Percentiles rank a stretch among this genome's conserved stretches.
These are phyloP conservation scores for Leccinellum rugosiceps DNA, from an alignment of 768 basidiomycete species.

Conservation along the genomic window DNA sequence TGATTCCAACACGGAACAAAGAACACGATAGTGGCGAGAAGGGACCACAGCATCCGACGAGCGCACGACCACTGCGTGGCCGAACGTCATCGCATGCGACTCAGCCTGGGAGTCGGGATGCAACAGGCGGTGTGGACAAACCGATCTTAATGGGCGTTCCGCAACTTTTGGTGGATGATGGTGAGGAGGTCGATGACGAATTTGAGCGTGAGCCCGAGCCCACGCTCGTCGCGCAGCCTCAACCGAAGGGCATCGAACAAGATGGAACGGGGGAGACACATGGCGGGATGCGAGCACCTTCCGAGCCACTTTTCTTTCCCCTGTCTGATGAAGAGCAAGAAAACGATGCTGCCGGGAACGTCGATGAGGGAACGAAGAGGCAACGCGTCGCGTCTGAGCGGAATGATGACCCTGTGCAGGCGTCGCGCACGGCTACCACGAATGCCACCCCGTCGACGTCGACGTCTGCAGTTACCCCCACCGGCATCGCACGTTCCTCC, in stretches of 20 bases:
- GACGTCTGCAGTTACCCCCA: neutral
- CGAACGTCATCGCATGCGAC: neutral
- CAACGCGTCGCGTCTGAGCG: neutral
- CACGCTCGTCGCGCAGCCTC: conserved; percentile 14
- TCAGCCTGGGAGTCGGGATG: neutral
- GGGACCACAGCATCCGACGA: conserved; percentile 1
- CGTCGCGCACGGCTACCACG: neutral
- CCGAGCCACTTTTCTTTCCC: conserved; percentile 28
- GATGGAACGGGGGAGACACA: neutral
- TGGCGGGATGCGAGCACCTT: neutral
- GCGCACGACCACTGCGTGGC: neutral
- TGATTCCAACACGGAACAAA: neutral
- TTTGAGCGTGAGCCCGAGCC: conserved; percentile 13
- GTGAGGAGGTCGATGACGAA: neutral
- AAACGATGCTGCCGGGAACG: neutral
- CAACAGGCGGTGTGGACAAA: neutral
- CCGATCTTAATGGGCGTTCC: conserved; percentile 10
- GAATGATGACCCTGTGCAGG: neutral
- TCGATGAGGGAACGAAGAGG: conserved; percentile 1
- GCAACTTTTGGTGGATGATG: conserved; percentile 1
- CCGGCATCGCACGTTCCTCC: neutral
- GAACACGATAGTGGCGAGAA: neutral
- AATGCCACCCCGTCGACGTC: neutral
- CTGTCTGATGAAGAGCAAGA: conserved; percentile 18
- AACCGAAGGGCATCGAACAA: neutral